These are phyloP conservation scores for Acanthamoeba royreba DNA, from an alignment of 208 protist species.

Conservation along the genomic window DNA sequence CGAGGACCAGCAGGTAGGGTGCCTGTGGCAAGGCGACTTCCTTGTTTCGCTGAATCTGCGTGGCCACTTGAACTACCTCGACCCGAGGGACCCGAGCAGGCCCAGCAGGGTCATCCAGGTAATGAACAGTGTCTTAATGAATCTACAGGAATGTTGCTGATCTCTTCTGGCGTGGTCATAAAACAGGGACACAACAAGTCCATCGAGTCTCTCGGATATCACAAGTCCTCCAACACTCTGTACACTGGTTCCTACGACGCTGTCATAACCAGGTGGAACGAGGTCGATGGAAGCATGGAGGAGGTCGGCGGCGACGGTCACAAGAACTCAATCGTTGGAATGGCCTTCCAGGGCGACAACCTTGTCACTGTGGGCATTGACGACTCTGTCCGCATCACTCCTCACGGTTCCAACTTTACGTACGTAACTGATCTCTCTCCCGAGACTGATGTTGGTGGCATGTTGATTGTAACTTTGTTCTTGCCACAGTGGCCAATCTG, in stretches of 20 bases:
- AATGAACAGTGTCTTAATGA: too few species aligned
- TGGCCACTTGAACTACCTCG: conserved; percentile 77
- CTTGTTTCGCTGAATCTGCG: conserved; percentile 78
- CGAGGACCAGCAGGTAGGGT: conserved; percentile 81
- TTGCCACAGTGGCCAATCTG: background rate
- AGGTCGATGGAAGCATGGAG: conserved; percentile 47
- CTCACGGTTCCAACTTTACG: conserved; percentile 13
- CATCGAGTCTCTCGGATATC: conserved; percentile 70
- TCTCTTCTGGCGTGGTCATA: too few species aligned
- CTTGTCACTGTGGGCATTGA: conserved; percentile 69
- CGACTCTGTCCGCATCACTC: conserved; percentile 66
- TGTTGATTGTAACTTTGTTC: background rate
- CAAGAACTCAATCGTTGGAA: conserved; percentile 68
- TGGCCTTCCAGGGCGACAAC: conserved; percentile 57
- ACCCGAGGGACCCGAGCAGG: conserved; percentile 19
- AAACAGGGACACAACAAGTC: conserved; percentile 79
- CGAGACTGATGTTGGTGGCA: background rate
- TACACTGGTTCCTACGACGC: conserved; percentile 70
- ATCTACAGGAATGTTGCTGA: too few species aligned
- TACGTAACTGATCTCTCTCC: background rate
- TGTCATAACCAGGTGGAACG: conserved; percentile 68
- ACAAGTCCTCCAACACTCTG: conserved; percentile 53
- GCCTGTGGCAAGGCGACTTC: conserved; percentile 75
- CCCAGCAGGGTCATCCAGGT: background rate
- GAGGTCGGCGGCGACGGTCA: conserved; percentile 68